These are phyloP conservation scores for Pythium apleroticum DNA, from an alignment of 352 stramenopile genomes.

Conservation along the genomic window DNA sequence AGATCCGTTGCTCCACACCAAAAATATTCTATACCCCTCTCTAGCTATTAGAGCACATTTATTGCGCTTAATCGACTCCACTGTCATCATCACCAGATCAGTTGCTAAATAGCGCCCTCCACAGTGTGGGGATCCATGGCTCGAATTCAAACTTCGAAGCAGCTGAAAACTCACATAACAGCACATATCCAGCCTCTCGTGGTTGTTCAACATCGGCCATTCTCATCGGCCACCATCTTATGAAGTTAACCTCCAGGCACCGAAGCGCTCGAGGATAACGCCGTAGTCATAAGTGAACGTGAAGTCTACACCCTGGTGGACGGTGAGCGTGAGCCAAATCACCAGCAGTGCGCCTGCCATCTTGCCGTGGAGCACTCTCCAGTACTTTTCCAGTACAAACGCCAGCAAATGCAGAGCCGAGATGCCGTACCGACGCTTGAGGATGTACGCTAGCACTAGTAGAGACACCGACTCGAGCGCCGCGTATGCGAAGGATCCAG, in stretches of 20 bases:
- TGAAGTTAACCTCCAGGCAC: neutral
- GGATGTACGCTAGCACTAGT: neutral
- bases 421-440: constrained; percentile 11
- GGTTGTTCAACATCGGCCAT: too few relatives aligned
- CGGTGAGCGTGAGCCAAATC: constrained; percentile 5
- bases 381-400: constrained; percentile 19
- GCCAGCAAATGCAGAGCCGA: constrained; percentile 10
- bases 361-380: constrained; percentile 17
- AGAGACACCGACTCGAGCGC: constrained; percentile 10
- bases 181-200: too few relatives aligned
- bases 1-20: too few relatives aligned
- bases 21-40: too few relatives aligned
- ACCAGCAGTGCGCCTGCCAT: constrained; percentile 7
- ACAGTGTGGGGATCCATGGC: too few relatives aligned
- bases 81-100: too few relatives aligned
- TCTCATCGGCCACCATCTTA: neutral
- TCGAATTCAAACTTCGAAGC: too few relatives aligned
- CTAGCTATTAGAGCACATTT: too few relatives aligned
- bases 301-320: constrained; percentile 19
- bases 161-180: too few relatives aligned
- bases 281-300: constrained; percentile 23
- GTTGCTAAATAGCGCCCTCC: too few relatives aligned
- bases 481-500: neutral
- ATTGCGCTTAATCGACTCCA: too few relatives aligned
- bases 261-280: constrained; percentile 15